Evolutionary conservation across 306 rosid genomes (phyloP), one percentile per base, ranked within the genome.

Genomic region (Ormosia semicastrata): DNA sequence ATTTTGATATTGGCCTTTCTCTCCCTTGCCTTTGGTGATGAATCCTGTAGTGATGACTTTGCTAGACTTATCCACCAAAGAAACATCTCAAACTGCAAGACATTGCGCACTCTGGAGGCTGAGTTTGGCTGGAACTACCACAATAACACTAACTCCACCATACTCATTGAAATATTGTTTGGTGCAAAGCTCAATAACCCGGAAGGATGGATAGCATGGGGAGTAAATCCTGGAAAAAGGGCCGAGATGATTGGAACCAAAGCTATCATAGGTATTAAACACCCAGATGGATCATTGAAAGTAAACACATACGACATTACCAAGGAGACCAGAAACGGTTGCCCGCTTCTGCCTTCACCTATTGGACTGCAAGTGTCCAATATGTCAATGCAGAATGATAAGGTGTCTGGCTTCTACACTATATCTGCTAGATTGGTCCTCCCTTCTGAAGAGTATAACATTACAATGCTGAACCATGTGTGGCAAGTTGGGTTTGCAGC

Each of bases 201-300:
- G 0, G 0, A 47, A 4, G 81, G 82, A 3, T 95, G 99, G 99
- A 14, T 93, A 4, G 99, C 94, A 1, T 93, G 98, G 97, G 99
- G 99, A 0, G 88, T 95, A 24, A 90, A 95, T 71, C 97, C 97
- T 0, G 92, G 87, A 3, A 15, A 40, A 2, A 66, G 57, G 49
- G 83, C 98, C 0, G 81, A 86, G 82, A 95, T 95, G 99, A 70
- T 90, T 4, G 98, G 98, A 52, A 91, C 95, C 62, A 82, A 88
- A 43, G 98, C 99, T n/a, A 53, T 89, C 44, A 79, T 95, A 1
- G 98, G 91, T 29, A 71, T 92, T 18, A 72, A 18, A 33, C 29
- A 36, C 18, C 2, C 11, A 0, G 74, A 87, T 4, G 65, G 71
- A 0, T 2, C 65, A 0, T 3, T 56, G 58, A 5, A 0, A 1